Conservation (phyloP, 1,139 yeast genomes). For the Zhuliangozyma parablackwelliae region DNA sequence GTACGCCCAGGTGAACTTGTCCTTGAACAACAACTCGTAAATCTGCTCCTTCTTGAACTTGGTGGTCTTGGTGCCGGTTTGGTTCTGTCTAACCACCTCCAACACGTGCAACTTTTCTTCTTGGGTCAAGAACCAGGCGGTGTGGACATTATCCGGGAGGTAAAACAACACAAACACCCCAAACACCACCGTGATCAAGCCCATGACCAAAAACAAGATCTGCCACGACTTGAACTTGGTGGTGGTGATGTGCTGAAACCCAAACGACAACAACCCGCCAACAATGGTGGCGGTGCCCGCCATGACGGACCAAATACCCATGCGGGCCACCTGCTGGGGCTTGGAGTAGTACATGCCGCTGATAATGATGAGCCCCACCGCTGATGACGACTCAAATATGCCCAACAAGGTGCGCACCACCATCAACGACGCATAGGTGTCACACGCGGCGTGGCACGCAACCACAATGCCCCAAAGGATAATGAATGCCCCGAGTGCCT, state of each 20-base stretch:
- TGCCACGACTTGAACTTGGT: slow-evolving; percentile 31
- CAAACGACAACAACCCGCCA: slow-evolving; percentile 40
- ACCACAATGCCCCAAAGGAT: slow-evolving; percentile 41
- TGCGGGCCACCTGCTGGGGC: slow-evolving; percentile 32
- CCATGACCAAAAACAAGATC: slow-evolving; percentile 35
- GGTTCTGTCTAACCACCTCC: slow-evolving; percentile 26
- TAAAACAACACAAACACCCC: slow-evolving; percentile 24
- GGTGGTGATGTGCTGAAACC: slow-evolving; percentile 34
- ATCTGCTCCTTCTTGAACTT: slow-evolving; percentile 25
- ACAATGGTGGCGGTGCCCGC: slow-evolving; percentile 38
- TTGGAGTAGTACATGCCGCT: slow-evolving; percentile 42
- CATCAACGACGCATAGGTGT: slow-evolving; percentile 37
- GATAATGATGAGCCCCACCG: slow-evolving; percentile 40
- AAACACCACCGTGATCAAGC: slow-evolving; percentile 28
- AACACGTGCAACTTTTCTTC: slow-evolving; percentile 26
- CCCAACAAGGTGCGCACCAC: slow-evolving; percentile 40
- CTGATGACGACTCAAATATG: slow-evolving; percentile 39
- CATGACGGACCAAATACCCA: slow-evolving; percentile 36
- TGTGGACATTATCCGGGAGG: slow-evolving; percentile 31
- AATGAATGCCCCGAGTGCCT: slow-evolving; percentile 32
- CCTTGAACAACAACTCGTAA: slow-evolving; percentile 27
- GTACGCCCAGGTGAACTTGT: slow-evolving; percentile 36
- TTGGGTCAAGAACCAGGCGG: slow-evolving; percentile 23
- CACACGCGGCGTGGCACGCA: slow-evolving; percentile 29
- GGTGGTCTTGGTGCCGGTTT: slow-evolving; percentile 28